Evolutionary conservation across 129 eudicot species (phyloP).

Genomic region (Centaurea solstitialis): DNA sequence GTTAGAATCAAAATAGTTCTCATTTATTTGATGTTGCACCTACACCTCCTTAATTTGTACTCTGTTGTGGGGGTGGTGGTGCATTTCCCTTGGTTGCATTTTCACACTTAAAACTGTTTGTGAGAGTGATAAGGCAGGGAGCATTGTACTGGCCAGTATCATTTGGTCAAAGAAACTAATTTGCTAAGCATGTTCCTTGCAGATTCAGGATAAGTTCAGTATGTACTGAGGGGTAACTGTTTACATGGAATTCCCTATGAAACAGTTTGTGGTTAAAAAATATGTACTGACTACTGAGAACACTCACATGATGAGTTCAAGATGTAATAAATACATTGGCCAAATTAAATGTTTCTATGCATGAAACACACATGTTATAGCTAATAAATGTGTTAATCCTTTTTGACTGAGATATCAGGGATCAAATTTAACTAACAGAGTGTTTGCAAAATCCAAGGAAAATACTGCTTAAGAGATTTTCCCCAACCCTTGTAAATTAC

Average conservation of each 20-base stretch:
- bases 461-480: too few relatives aligned
- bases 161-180: not conserved
- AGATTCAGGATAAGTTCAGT: not conserved
- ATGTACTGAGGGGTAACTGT: not conserved
- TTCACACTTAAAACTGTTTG: not conserved
- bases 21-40: not conserved
- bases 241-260: too few relatives aligned
- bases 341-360: not conserved
- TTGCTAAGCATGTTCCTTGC: not conserved
- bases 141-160: not conserved
- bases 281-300: not conserved
- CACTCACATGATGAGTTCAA: not conserved
- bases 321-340: not conserved
- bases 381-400: not conserved
- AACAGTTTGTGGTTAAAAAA: not conserved
- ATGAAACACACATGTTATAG: not conserved
- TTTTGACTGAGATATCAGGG: not conserved
- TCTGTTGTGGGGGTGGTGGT: not conserved
- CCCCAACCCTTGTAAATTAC: too few relatives aligned
- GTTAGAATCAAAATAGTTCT: not conserved
- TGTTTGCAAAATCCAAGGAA: too few relatives aligned
- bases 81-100: not conserved
- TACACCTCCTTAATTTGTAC: not conserved
- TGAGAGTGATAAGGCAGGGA: not conserved
- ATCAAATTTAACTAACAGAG: too few relatives aligned